Evolutionary conservation across 192 early-diverging fungal genomes (phyloP), one percentile per base, ranked within the genome.

Genomic region (Phycomyces blakesleeanus): DNA sequence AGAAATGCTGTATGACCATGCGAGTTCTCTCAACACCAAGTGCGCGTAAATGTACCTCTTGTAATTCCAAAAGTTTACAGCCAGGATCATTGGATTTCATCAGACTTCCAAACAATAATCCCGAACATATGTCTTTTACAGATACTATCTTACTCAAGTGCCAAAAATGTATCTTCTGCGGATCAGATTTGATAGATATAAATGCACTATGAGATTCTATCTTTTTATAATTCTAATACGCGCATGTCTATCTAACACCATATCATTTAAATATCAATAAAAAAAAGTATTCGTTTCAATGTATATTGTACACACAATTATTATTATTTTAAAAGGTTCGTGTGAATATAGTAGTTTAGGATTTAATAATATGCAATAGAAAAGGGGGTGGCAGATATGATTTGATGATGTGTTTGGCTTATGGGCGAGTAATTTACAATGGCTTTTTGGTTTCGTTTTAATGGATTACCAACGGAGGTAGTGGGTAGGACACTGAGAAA

Each of bases 401-500:
- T n/a, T n/a, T n/a, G 24, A 52, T 52, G 20, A 21, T 52, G 20
- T 22, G 25, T 22, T 15, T 4, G 18, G 24, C 20, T 20, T n/a
- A 25, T 52, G 20, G 21, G 20, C 9, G 20, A 11, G 51, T 24
- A 5, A 25, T 52, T 11, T 52, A 52, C 51, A 52, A 25, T 52
- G 20, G 0, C 24, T 52, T 10, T 22, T 52, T 20, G 8, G 0
- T 51, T 20, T 2, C 6, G 8, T 8, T 7, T 7, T 38, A 24
- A 59, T n/a, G n/a, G n/a, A 38, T 66, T 73, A 79, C 77, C 75
- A 76, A 25, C 77, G 69, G 26, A 76, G 47, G 57, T 67, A 79
- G 50, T 79, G 77, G 21, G 74, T 76, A 24, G 77, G 71, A 39
- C 77, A 79, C 61, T 75, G 27, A 57, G n/a, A 42, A 42, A 61